phyloP scores from a whole-genome alignment of 352 stramenopile species.

The Phytophthora crassamura region DNA sequence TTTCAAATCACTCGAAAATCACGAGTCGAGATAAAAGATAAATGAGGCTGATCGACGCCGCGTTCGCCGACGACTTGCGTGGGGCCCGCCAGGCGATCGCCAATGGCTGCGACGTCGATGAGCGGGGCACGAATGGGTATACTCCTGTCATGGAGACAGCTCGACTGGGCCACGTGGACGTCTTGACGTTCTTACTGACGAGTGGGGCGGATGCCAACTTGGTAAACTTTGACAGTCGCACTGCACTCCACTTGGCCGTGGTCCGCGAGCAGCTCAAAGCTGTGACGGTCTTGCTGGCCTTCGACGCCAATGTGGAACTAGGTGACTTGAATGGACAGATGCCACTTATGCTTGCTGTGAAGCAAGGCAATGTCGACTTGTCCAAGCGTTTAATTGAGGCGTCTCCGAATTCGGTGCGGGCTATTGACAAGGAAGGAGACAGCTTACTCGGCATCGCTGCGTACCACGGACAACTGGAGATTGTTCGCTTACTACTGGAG shows the following conservation, averaged over 20 bases:
- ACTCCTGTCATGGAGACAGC: conserved; percentile 15
- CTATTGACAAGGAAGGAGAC: conserved; percentile 15
- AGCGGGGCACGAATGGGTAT: neutral
- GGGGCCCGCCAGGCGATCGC: neutral
- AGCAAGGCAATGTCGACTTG: neutral
- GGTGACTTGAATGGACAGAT: neutral
- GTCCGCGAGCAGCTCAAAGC: neutral
- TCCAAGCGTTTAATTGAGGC: conserved; percentile 1
- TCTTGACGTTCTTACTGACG: conserved; percentile 12
- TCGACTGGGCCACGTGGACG: conserved; percentile 1
- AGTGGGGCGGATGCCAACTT: neutral
- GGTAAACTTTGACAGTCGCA: conserved; percentile 8
- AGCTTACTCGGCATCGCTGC: conserved; percentile 10
- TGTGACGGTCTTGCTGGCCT: conserved; percentile 1
- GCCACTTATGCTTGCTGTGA: conserved; percentile 7
- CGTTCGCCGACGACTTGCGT: conserved; percentile 9
- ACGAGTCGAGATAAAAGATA: no score
- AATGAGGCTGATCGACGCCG: conserved; percentile 13
- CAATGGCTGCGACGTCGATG: neutral
- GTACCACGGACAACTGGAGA: conserved; percentile 1
- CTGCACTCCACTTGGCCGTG: conserved; percentile 14
- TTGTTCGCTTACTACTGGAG: conserved; percentile 10
- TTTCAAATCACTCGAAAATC: no score
- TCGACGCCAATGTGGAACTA: conserved; percentile 12
- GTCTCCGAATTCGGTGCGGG: neutral